These are phyloP conservation scores for Isoetes taiwanensis DNA, from an alignment of 75 land plant genomes.

Conservation along the genomic window DNA sequence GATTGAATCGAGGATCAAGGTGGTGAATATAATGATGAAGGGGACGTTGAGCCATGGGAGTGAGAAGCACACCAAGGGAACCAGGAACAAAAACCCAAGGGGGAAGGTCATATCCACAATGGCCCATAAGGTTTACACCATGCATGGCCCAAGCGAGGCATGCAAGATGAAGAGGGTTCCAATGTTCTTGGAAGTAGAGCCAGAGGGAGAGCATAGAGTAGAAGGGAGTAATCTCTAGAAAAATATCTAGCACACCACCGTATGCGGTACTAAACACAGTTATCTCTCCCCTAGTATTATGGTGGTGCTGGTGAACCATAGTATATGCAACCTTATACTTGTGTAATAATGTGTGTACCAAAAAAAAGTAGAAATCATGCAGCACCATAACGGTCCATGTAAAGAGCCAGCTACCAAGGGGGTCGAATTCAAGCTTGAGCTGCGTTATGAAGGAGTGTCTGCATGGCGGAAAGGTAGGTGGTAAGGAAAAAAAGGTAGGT, in stretches of 20 bases:
- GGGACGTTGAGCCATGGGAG: constrained; percentile 20
- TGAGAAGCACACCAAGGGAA: constrained; percentile 27
- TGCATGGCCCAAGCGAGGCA: constrained; percentile 19
- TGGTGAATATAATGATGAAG: constrained; percentile 26
- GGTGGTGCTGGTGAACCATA: constrained; percentile 22
- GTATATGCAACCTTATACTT: constrained; percentile 10
- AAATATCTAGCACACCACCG: constrained; percentile 27
- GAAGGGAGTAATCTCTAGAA: constrained; percentile 18
- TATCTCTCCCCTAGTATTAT: constrained; percentile 20
- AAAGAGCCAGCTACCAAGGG: constrained; percentile 12
- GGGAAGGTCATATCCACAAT: constrained; percentile 26
- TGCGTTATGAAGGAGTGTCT: too few species aligned
- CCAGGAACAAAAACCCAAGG: constrained; percentile 27
- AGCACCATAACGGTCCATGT: constrained; percentile 27
- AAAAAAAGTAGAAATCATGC: constrained; percentile 28
- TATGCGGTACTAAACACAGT: constrained; percentile 27
- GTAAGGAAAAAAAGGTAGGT: too few species aligned
- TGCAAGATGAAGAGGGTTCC: constrained; percentile 15
- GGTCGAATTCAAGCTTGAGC: too few species aligned
- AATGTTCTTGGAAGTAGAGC: constrained; percentile 7
- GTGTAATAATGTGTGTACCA: constrained; percentile 26
- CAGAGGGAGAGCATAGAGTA: constrained; percentile 8
- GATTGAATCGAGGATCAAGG: constrained; percentile 22
- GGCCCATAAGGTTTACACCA: constrained; percentile 30
- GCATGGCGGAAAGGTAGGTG: too few species aligned